Percentiles rank a stretch among this genome's conserved stretches.
Evolutionary conservation across 441 rosid species (phyloP).

Genomic region (Theobroma grandiflorum): DNA sequence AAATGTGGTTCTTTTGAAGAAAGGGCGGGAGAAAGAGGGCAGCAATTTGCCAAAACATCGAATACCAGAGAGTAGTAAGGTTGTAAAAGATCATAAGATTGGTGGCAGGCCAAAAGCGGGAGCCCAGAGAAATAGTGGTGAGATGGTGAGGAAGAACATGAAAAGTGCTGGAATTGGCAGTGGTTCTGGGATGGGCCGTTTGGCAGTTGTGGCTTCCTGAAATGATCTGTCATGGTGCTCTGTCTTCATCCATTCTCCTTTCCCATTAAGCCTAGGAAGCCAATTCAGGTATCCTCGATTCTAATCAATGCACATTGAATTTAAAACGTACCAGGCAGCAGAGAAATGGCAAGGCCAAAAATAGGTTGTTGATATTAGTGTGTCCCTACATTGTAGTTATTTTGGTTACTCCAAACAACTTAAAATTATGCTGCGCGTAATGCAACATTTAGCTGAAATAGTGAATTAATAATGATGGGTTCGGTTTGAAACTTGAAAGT

Average conservation of each 20-base stretch:
- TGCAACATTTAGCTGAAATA: slow-evolving; percentile 24
- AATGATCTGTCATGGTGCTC: background rate
- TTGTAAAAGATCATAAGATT: slow-evolving; percentile 31
- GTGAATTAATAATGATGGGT: slow-evolving; percentile 27
- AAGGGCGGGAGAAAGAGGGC: slow-evolving; percentile 37
- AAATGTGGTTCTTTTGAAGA: slow-evolving; percentile 29
- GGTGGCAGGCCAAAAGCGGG: slow-evolving; percentile 39
- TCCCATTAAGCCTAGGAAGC: slow-evolving; percentile 7
- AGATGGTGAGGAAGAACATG: slow-evolving; percentile 43
- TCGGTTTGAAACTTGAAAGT: slow-evolving; percentile 1
- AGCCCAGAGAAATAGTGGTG: slow-evolving; percentile 33
- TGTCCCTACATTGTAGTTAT: background rate
- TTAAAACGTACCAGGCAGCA: background rate
- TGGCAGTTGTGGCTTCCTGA: slow-evolving; percentile 59
- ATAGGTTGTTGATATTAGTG: background rate
- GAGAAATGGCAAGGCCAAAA: background rate
- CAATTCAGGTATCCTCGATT: background rate
- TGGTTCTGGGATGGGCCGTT: slow-evolving; percentile 39
- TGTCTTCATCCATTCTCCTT: background rate
- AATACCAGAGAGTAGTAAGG: slow-evolving; percentile 22
- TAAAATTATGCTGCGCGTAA: background rate
- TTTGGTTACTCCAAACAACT: background rate
- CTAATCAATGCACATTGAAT: background rate
- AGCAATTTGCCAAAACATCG: slow-evolving; percentile 37
- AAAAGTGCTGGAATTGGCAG: slow-evolving; percentile 39